Evolutionary conservation across 1,284 basidiomycete species (phyloP), one percentile per base, ranked within the genome.

Genomic region (Thecaphora thlaspeos): DNA sequence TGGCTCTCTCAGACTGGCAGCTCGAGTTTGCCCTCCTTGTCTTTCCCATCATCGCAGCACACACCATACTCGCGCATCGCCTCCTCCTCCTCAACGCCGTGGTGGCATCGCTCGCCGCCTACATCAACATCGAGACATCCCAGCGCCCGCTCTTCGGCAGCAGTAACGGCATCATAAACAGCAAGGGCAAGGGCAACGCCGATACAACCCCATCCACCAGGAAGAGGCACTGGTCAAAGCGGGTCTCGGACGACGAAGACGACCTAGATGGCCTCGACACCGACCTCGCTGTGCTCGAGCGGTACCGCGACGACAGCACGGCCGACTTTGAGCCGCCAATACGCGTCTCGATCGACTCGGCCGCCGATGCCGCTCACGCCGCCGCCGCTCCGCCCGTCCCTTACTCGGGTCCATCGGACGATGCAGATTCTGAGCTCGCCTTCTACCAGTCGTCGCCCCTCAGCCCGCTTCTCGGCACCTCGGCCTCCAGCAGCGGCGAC

Each of bases 41-140:
- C 21, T 55, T 89, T 0, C 92, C 92, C 0, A 81, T 93, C 10
- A 81, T 93, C 1, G 80, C 91, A 2, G 87, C 85, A 1, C 84
- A 93, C 77, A 95, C 92, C 0, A 48, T 87, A 23, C 86, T 87
- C 61, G 86, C 90, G 0, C 76, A 82, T 18, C 78, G 80, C 7
- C 86, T 90, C 0, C 58, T 81, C 0, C 44, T 81, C 1, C 81
- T 91, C 40, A 84, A 84, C 39, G 74, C 91, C 1, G 63, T 84
- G 0, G 46, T 82, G 17, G 17, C 55, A 4, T 36, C 38, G 0
- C 19, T 44, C 18, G 38, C 41, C 12, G 42, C 46, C n/a, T n/a
- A 19, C 19, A n/a, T 45, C 30, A 4, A 43, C 28, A 23, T 14
- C 10, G 39, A 43, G 22, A 38, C 36, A n/a, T n/a, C n/a, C n/a